Percentiles rank a stretch among this genome's conserved stretches.
These are phyloP conservation scores for Boletus pseudo-olivaceus DNA, from an alignment of 768 basidiomycete species.

Conservation along the genomic window DNA sequence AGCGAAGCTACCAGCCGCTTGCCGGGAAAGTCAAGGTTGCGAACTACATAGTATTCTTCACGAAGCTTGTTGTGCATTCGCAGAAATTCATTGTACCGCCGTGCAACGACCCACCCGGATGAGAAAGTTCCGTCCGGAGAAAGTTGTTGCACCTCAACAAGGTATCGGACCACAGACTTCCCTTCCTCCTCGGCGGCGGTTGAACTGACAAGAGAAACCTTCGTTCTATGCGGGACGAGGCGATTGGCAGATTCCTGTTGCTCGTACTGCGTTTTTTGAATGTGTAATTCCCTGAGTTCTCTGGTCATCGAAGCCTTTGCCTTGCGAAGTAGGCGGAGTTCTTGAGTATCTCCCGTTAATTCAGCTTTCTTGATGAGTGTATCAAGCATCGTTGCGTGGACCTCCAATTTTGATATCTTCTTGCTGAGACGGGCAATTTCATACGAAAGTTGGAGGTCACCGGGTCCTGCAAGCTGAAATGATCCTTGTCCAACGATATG, in stretches of 20 bases:
- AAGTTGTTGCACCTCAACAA: constrained; percentile 88
- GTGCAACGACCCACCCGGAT: constrained; percentile 90
- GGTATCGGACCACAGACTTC: constrained; percentile 87
- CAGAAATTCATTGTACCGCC: constrained; percentile 94
- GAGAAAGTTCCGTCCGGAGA: constrained; percentile 73
- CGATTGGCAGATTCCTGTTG: constrained; percentile 92
- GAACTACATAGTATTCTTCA: constrained; percentile 66
- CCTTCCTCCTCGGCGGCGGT: constrained; percentile 80
- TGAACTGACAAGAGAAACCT: constrained; percentile 80
- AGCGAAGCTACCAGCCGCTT: constrained; percentile 89
- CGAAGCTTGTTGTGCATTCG: constrained; percentile 82
- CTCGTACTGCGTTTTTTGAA: constrained; percentile 91
- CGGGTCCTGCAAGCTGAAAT: constrained; percentile 79
- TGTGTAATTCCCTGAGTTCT: constrained; percentile 78
- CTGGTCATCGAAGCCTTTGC: constrained; percentile 79
- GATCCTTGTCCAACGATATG: constrained; percentile 42
- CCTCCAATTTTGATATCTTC: constrained; percentile 71
- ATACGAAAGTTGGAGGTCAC: constrained; percentile 82
- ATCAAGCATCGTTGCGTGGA: constrained; percentile 81
- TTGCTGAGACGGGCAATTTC: constrained; percentile 79
- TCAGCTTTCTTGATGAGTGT: constrained; percentile 94
- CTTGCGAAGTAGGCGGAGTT: constrained; percentile 75
- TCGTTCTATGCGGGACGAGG: constrained; percentile 78
- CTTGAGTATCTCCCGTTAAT: constrained; percentile 83
- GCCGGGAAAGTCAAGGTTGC: constrained; percentile 83